phyloP scores from a whole-genome alignment of 2,329 filamentous ascomycete genomes.

The Meredithiella fracta region DNA sequence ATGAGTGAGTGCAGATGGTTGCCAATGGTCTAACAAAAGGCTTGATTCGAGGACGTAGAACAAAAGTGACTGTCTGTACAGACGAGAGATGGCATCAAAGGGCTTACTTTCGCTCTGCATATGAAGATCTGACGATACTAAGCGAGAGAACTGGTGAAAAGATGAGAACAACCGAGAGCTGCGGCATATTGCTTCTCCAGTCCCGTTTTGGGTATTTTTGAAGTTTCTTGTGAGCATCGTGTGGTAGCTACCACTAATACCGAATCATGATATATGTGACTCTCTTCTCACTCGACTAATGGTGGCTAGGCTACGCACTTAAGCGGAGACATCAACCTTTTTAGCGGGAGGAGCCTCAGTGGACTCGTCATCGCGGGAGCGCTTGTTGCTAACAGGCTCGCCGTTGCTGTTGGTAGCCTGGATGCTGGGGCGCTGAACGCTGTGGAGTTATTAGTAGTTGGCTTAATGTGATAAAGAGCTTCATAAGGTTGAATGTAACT shows the following conservation, averaged over 20 bases:
- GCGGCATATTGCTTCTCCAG: slow-evolving; percentile 4
- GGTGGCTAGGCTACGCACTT: slow-evolving; percentile 1
- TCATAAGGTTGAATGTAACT: slow-evolving; percentile 14
- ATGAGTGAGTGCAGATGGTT: slow-evolving; percentile 9
- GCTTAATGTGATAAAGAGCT: slow-evolving; percentile 11
- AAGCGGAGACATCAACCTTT: slow-evolving; percentile 37
- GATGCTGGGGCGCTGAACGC: slow-evolving; percentile 27
- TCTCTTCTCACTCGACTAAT: not conserved
- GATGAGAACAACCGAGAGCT: not conserved
- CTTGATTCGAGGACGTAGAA: too few relatives aligned
- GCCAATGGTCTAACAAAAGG: not conserved
- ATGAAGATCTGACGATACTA: slow-evolving; percentile 1
- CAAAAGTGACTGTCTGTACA: too few relatives aligned
- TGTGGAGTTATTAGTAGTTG: slow-evolving; percentile 15
- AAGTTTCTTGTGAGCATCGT: too few relatives aligned
- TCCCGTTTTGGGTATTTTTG: slow-evolving; percentile 2
- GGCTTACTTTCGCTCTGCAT: too few relatives aligned
- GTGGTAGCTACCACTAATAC: too few relatives aligned
- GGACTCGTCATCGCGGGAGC: slow-evolving; percentile 36
- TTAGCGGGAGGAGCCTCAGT: slow-evolving; percentile 35
- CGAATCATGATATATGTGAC: not conserved
- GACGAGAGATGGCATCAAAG: too few relatives aligned
- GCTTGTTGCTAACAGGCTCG: slow-evolving; percentile 33
- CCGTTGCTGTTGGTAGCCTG: slow-evolving; percentile 28
- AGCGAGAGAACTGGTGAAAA: not conserved